These are phyloP conservation scores for Podospora comata DNA, from an alignment of 495 filamentous ascomycete species.

Conservation along the genomic window DNA sequence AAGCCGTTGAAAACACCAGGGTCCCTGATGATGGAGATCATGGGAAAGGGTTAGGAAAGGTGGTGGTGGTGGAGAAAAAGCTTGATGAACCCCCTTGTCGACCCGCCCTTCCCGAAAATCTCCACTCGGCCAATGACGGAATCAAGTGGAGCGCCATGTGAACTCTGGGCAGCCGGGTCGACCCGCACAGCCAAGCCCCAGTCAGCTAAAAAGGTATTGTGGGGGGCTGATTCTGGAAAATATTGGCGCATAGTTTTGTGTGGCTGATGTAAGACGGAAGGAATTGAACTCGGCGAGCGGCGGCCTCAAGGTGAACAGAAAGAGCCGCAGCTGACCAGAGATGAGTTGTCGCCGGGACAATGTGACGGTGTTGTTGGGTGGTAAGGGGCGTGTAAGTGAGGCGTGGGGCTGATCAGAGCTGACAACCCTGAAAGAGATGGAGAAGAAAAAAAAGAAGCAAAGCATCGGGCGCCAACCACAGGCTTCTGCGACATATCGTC, in stretches of 20 bases:
- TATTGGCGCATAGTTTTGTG: not conserved
- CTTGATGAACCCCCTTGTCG: not conserved
- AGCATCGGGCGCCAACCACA: not conserved
- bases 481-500: not conserved
- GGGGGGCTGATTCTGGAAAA: not conserved
- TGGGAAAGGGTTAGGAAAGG: not conserved
- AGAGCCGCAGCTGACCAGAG: not conserved
- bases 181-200: not conserved
- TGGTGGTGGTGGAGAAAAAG: not conserved
- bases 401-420: not conserved
- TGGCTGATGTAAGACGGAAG: not conserved
- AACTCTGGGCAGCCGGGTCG: not conserved
- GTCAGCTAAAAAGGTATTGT: not conserved
- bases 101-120: not conserved
- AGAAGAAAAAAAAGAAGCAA: not conserved
- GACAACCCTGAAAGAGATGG: not conserved
- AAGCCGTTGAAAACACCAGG: not conserved
- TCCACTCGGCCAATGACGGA: not conserved
- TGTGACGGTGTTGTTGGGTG: conserved; percentile 4
- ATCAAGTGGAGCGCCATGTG: not conserved
- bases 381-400: not conserved
- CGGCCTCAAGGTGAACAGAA: not conserved
- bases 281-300: not conserved
- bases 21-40: not conserved
- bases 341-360: not conserved